Evolutionary conservation across 23 red algal species (phyloP).

Genomic region (Cyanidium caldarium): DNA sequence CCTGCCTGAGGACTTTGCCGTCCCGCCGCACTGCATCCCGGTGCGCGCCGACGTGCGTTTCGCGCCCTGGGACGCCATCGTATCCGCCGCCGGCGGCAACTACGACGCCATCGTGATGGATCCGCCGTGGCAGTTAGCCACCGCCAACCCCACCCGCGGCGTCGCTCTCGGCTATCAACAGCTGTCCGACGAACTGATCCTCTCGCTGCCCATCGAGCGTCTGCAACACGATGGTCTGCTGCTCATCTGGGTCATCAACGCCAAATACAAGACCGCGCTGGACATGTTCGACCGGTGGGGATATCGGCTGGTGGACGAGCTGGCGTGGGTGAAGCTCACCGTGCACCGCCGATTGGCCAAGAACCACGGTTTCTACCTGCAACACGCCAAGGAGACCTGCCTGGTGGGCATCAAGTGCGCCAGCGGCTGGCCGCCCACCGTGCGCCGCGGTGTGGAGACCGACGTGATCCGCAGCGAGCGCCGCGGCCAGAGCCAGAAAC

Average conservation of each 20-base stretch:
- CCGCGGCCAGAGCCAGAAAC: constrained; percentile 24
- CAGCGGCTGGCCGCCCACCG: neutral
- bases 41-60: constrained; percentile 15
- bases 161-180: constrained; percentile 23
- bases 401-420: constrained; percentile 11
- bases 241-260: constrained; percentile 26
- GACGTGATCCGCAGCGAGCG: constrained; percentile 21
- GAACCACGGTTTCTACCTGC: constrained; percentile 26
- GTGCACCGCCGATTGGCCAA: constrained; percentile 19
- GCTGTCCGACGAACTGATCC: constrained; percentile 13
- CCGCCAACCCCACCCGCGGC: constrained; percentile 14
- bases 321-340: constrained; percentile 24
- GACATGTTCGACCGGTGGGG: constrained; percentile 25
- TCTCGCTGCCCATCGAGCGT: neutral
- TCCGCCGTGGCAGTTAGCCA: constrained; percentile 22
- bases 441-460: neutral
- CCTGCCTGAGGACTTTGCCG: constrained; percentile 14
- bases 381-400: constrained; percentile 24
- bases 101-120: constrained; percentile 27
- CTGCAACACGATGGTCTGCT: constrained; percentile 11
- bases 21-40: constrained; percentile 19
- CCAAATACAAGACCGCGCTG: constrained; percentile 11
- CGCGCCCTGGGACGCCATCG: constrained; percentile 10
- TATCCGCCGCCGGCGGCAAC: neutral
- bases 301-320: constrained; percentile 19